Percentiles rank a stretch among this genome's conserved stretches.
phyloP scores from a whole-genome alignment of 2,329 filamentous ascomycete species.

The Colletotrichum noveboracense region DNA sequence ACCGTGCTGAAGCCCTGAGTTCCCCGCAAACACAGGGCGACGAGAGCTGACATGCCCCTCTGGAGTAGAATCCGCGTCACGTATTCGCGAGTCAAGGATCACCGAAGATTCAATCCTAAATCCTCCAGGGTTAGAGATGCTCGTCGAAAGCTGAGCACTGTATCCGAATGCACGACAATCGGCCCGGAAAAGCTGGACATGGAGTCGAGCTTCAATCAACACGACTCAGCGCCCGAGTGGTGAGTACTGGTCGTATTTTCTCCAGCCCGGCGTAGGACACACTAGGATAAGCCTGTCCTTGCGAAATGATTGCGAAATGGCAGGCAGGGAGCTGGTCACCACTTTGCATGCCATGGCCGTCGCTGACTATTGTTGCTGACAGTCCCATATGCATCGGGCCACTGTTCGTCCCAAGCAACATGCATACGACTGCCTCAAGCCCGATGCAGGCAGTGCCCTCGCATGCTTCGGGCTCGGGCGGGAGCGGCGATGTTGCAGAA shows the following conservation, averaged over 20 bases:
- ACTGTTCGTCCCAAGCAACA: slow-evolving; percentile 24
- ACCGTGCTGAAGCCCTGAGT: neutral
- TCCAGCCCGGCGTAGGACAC: neutral
- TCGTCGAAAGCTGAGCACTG: slow-evolving; percentile 32
- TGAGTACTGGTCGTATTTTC: neutral
- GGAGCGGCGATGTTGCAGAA: neutral
- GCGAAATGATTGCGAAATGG: no score
- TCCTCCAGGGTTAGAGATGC: slow-evolving; percentile 23
- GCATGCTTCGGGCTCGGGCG: neutral
- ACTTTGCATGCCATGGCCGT: neutral
- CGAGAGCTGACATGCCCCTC: neutral
- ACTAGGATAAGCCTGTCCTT: neutral
- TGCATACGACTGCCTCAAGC: neutral
- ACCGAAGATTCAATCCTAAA: slow-evolving; percentile 18
- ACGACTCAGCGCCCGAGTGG: slow-evolving; percentile 7
- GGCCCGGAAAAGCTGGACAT: slow-evolving; percentile 9
- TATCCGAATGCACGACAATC: slow-evolving; percentile 28
- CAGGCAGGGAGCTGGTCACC: neutral
- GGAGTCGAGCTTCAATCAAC: neutral
- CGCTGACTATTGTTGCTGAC: neutral
- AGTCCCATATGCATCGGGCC: slow-evolving; percentile 40
- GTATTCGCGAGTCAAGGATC: slow-evolving; percentile 8
- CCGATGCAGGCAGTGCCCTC: neutral
- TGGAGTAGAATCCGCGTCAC: neutral
- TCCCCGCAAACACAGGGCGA: neutral